phyloP scores from a whole-genome alignment of 2,329 filamentous ascomycete genomes.

The Didymella lethalis region DNA sequence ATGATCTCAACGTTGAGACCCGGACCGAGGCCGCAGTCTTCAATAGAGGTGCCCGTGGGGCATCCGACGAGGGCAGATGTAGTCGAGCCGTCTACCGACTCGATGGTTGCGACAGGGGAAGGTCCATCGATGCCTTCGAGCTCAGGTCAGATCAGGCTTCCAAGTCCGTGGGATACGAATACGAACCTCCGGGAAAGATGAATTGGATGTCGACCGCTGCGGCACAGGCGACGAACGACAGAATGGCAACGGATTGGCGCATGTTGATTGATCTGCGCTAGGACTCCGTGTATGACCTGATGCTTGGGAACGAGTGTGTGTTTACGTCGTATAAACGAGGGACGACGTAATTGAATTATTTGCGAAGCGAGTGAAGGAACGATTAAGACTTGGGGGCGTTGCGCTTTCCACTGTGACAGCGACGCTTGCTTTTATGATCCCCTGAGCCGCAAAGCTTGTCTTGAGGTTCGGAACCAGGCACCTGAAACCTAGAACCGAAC shows the following conservation, averaged over 20 bases:
- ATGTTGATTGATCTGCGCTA: slow-evolving; percentile 24
- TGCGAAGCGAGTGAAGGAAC: slow-evolving; percentile 7
- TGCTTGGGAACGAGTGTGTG: slow-evolving; percentile 5
- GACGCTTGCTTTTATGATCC: slow-evolving; percentile 24
- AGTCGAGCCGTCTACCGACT: slow-evolving; percentile 30
- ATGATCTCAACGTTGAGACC: slow-evolving; percentile 30
- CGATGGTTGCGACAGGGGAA: slow-evolving; percentile 36
- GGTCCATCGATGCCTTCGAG: slow-evolving; percentile 27
- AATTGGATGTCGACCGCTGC: slow-evolving; percentile 31
- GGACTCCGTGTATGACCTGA: background rate
- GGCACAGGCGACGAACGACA: slow-evolving; percentile 30
- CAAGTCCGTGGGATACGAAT: background rate
- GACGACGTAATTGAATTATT: slow-evolving; percentile 8
- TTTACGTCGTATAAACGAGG: slow-evolving; percentile 17
- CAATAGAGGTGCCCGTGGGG: slow-evolving; percentile 27
- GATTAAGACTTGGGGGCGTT: slow-evolving; percentile 20
- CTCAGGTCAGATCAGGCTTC: background rate
- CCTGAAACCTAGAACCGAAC: slow-evolving; percentile 20
- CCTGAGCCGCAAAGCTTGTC: slow-evolving; percentile 24
- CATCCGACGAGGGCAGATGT: slow-evolving; percentile 37
- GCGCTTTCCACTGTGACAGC: slow-evolving; percentile 12
- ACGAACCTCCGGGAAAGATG: slow-evolving; percentile 35
- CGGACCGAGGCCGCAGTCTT: slow-evolving; percentile 39
- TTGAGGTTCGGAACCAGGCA: slow-evolving; percentile 3
- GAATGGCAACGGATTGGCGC: slow-evolving; percentile 34